Base-by-base conservation (phyloP, 768 basidiomycete species). In the Thelephora ganbajun region DNA sequence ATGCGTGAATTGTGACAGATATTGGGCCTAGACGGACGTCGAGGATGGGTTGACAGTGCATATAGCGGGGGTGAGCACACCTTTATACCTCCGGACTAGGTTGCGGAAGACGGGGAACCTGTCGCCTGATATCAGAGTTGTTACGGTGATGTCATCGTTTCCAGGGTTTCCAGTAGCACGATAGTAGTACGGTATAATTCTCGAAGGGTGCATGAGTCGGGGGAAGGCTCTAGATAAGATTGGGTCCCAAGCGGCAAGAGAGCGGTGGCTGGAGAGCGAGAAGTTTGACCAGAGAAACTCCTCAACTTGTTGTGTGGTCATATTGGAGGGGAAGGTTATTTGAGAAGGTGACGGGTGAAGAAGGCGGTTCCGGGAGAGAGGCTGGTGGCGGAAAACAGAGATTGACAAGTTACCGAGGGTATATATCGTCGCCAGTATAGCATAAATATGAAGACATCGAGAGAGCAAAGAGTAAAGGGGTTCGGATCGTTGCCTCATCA, bases 161-260 rank as follows among this genome's bases (percentile, higher is more conserved):
- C 77, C 69, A 51, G 80, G 72, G 11, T 57, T 54, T 2, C 71
- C 73, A 11, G 70, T 69, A 2, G 83, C 84, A 45, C 76, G 74
- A 59, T 85, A 87, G 62, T 83, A 89, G 65, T 80, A 92, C 0
- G 89, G 89, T 18, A 86, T 70, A 47, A 89, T 76, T 53, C 78
- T 77, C 56, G 73, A 80, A 0, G 88, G 87, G 34, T 74, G 73
- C 73, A 84, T 76, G 18, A 77, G 76, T 47, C 69, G 69, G 3
- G 81, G 65, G 54, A 87, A 85, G 3, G 78, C 76, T 55, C 84
- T 84, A 16, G 80, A 79, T 11, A 86, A 64, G 47, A 83, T 70
- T 18, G 76, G 61, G 11, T 68, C 68, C 57, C 76, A 72, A 44
- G 66, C 64, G 48, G 76, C 63, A 7, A 61, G 34, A 26, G 67